Base-by-base conservation (phyloP, 371 early-diverging fungal genomes). In the Dichotomocladium elegans region DNA sequence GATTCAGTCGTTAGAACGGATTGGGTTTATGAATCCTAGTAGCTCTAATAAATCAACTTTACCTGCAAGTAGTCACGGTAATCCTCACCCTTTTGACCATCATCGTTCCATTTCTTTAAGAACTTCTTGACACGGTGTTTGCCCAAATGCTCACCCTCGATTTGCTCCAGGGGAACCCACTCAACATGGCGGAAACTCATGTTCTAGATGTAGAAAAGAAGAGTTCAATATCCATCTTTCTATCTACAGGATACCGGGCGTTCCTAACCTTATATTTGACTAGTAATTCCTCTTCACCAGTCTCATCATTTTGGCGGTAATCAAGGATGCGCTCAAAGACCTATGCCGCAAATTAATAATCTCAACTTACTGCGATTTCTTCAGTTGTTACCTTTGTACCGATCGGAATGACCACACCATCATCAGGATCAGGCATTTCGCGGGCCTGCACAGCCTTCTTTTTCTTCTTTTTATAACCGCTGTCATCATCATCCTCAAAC, bases 131-230 rank as follows among this genome's bases (percentile, higher is more conserved):
- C 80, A 47, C 93, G 84, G 68, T 85, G 79, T 65, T 90, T 86
- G 50, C 90, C 87, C 41, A 84, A 60, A 70, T 86, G 75, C 58
- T 89, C 83, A 41, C 76, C 63, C 57, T 88, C 85, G 34, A 94
- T 82, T 25, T 66, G 74, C 17, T 72, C 63, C 40, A 81, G 57
- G 9, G 83, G 76, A 1, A 95, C 82, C 93, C 95, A 94, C 51
- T 92, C 91, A 3, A 87, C 82, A 61, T 94, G 94, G 41, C 82
- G 76, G 63, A 89, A 93, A 70, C 88, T 87, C 68, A 87, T 80
- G 57, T 79, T 66, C 75, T 80, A 57, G 28, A 33, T 24, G 15
- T 30, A 24, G 11, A 24, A 19, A n/a, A n/a, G n/a, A n/a, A n/a
- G n/a, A n/a, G n/a, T n/a, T n/a, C n/a, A n/a, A n/a, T n/a, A n/a